Evolutionary conservation across 2,329 filamentous ascomycete genomes (phyloP).

Genomic region (Penicillium glabrum): DNA sequence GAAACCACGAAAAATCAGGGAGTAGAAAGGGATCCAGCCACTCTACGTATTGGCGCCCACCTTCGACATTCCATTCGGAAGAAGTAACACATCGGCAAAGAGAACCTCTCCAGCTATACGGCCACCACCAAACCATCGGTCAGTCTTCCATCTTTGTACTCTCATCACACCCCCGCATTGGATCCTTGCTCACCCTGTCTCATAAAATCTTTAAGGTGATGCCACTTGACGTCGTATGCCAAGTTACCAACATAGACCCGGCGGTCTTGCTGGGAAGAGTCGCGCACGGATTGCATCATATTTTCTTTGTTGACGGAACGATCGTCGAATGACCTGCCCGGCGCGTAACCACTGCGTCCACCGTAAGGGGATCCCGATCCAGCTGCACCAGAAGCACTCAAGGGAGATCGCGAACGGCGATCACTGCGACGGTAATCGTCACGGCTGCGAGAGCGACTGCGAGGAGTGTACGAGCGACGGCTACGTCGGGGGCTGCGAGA

Average conservation of each 20-base stretch:
- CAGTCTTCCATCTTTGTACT: conserved; percentile 6
- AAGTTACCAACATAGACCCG: conserved; percentile 99
- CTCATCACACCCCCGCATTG: conserved; percentile 16
- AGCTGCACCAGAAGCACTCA: conserved; percentile 71
- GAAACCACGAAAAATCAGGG: conserved; percentile 64
- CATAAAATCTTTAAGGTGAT: conserved; percentile 99
- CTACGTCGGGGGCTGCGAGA: conserved; percentile 75
- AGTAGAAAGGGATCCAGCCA: conserved; percentile 70
- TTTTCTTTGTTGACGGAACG: conserved; percentile 80
- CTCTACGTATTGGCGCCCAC: conserved; percentile 93
- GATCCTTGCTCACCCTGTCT: conserved; percentile 76
- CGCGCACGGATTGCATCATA: conserved; percentile 93
- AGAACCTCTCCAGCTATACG: conserved; percentile 91
- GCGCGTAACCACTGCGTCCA: conserved; percentile 63
- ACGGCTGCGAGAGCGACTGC: conserved; percentile 75
- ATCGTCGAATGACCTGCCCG: conserved; percentile 77
- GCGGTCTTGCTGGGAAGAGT: conserved; percentile 96
- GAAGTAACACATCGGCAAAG: conserved; percentile 98
- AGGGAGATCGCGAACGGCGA: conserved; percentile 81
- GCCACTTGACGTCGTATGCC: conserved; percentile 99
- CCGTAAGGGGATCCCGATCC: conserved; percentile 62
- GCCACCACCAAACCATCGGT: conserved; percentile 16
- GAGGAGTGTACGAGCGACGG: conserved; percentile 76
- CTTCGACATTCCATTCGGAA: conserved; percentile 99
- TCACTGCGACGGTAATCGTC: conserved; percentile 74